phyloP scores from a whole-genome alignment of 495 filamentous ascomycete species.

The Oidiodendron maius region DNA sequence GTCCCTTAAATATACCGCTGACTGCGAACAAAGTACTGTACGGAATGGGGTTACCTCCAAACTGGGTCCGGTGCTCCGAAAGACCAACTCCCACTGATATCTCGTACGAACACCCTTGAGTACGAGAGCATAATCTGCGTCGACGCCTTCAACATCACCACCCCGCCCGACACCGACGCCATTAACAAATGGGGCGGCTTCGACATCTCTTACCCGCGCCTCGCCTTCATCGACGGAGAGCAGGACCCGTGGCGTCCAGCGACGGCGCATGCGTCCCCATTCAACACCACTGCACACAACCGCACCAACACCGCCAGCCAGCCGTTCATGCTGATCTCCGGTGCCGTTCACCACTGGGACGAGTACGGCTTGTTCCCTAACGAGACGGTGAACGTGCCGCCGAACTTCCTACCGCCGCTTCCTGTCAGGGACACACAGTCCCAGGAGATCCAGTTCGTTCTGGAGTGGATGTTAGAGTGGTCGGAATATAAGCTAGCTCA shows the following conservation, averaged over 20 bases:
- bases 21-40: conserved; percentile 19
- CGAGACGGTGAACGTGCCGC: conserved; percentile 34
- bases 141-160: conserved; percentile 56
- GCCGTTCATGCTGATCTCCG: conserved; percentile 59
- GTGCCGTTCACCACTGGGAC: conserved; percentile 66
- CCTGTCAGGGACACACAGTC: conserved; percentile 48
- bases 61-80: conserved; percentile 58
- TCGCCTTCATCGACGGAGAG: conserved; percentile 64
- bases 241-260: conserved; percentile 66
- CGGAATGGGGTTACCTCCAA: conserved; percentile 65
- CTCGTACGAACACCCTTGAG: conserved; percentile 51
- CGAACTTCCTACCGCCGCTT: conserved; percentile 42
- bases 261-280: conserved; percentile 46
- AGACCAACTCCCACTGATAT: conserved; percentile 55
- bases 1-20: conserved; percentile 8
- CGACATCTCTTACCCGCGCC: conserved; percentile 53
- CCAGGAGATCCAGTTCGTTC: conserved; percentile 52
- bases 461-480: conserved; percentile 60
- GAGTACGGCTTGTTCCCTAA: conserved; percentile 62
- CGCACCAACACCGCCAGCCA: conserved; percentile 48
- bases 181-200: conserved; percentile 71
- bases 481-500: conserved; percentile 6
- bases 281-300: conserved; percentile 34
- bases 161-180: conserved; percentile 42
- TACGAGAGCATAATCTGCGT: conserved; percentile 49